Evolutionary conservation across 257 asterid genomes (phyloP).

Genomic region (Rehmannia glutinosa): DNA sequence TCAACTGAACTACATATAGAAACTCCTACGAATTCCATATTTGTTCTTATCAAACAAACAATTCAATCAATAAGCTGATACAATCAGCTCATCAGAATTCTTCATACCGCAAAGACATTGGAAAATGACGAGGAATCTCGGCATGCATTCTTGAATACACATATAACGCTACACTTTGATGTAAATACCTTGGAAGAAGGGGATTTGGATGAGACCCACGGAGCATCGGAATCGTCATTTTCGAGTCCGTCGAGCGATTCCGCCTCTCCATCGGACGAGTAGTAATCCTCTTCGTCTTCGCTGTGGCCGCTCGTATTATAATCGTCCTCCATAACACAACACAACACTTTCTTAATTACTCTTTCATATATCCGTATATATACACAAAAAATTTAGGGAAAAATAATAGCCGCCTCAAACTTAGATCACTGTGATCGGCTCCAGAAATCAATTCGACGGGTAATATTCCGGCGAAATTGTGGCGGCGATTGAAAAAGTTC

Average conservation of each 20-base stretch:
- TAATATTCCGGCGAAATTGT: slow-evolving; percentile 2
- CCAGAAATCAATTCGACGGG: neutral
- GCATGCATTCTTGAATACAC: neutral
- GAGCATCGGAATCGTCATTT: slow-evolving; percentile 40
- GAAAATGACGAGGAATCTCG: neutral
- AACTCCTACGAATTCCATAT: neutral
- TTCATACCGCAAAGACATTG: neutral
- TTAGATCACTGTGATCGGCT: slow-evolving; percentile 1
- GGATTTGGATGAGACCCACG: slow-evolving; percentile 35
- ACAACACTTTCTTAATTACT: neutral
- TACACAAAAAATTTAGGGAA: neutral
- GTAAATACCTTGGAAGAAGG: slow-evolving; percentile 57
- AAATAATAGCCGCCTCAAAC: neutral
- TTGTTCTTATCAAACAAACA: neutral
- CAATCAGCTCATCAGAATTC: slow-evolving; percentile 5
- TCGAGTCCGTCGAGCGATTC: slow-evolving; percentile 53
- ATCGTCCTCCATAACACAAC: slow-evolving; percentile 42
- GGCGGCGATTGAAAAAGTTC: slow-evolving; percentile 16
- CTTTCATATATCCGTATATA: neutral
- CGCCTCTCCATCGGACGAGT: slow-evolving; percentile 41
- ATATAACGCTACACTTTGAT: neutral
- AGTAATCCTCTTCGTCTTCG: slow-evolving; percentile 44
- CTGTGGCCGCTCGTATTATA: slow-evolving; percentile 34
- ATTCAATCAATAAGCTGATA: neutral
- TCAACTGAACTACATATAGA: neutral